Conservation (phyloP, 768 basidiomycete species). For the Inosperma sp. region DNA sequence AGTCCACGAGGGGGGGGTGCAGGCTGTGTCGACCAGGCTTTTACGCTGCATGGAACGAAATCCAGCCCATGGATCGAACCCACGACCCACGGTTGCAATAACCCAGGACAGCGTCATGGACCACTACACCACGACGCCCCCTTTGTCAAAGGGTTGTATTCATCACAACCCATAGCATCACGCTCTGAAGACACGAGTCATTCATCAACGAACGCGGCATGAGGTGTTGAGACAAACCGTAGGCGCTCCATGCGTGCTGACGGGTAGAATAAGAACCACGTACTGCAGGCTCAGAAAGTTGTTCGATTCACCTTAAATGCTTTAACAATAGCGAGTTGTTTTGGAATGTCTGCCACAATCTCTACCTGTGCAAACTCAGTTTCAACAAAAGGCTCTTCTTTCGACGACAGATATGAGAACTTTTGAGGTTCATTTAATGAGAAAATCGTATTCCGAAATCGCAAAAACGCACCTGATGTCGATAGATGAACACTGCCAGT, state of each 20-base stretch:
- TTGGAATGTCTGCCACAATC: slow-evolving; percentile 27
- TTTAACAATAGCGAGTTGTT: slow-evolving; percentile 63
- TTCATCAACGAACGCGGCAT: too few relatives aligned
- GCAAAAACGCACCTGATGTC: slow-evolving; percentile 20
- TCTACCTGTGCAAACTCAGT: slow-evolving; percentile 3
- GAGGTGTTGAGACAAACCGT: slow-evolving; percentile 73
- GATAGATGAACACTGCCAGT: slow-evolving; percentile 16
- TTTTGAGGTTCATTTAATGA: not conserved
- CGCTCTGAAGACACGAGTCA: too few relatives aligned
- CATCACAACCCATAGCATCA: too few relatives aligned
- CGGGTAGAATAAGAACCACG: not conserved
- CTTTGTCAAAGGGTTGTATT: too few relatives aligned
- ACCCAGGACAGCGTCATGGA: too few relatives aligned
- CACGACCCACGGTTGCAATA: too few relatives aligned
- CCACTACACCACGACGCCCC: too few relatives aligned
- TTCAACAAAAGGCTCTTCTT: slow-evolving; percentile 2
- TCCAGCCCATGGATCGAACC: too few relatives aligned
- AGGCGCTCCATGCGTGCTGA: slow-evolving; percentile 84
- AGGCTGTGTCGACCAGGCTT: too few relatives aligned
- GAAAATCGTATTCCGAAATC: not conserved
- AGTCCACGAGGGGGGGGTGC: too few relatives aligned
- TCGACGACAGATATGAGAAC: slow-evolving; percentile 12
- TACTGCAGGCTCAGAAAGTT: not conserved
- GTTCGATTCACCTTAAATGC: slow-evolving; percentile 66
- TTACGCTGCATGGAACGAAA: too few relatives aligned